Base-by-base conservation (phyloP, 192 early-diverging fungal species). In the Backusella sp. region DNA sequence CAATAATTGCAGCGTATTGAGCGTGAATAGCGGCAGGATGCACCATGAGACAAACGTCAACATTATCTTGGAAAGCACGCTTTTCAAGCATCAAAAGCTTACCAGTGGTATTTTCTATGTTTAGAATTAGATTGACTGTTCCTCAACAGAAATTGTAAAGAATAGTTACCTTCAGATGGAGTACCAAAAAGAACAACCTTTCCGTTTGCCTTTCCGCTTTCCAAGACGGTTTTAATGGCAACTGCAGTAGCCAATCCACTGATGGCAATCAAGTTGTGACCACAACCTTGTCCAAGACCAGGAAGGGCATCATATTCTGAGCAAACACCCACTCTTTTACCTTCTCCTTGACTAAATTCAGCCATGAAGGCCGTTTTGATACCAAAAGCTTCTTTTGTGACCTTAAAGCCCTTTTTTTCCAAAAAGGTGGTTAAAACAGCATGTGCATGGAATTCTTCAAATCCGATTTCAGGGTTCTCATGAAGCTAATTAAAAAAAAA, bases 331-430 rank as follows among this genome's bases (percentile, higher is more conserved):
- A 93, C 78, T 17, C 81, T 72, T 66, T 84, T 80, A 9, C 84
- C 87, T 6, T 70, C 52, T 12, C 80, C 86, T 36, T 86, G 76
- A 21, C 74, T 73, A 72, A 87, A 93, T 39, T 91, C 89, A 37
- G 94, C 92, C 6, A 87, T 77, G 76, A 96, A 96, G 0, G 94
- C 91, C 0, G 95, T 96, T 30, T 88, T 81, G 19, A 96, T 74
- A 1, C 87, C 91, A 77, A 78, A 92, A 3, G 89, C 90, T 21
- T 85, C 69, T 7, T 84, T 85, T 32, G 87, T 85, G 28, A 95
- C 88, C 0, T 73, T 41, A 76, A 93, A 95, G 14, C 91, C 92
- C 62, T 90, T 82, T 34, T 68, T 75, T 70, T 90, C 84, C 5
- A 96, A 78, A 79, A 88, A 95, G 6, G 87, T 72, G 0, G 91